Conservation (phyloP, 2,329 filamentous ascomycete species). For the Paracamarosporium sp. region DNA sequence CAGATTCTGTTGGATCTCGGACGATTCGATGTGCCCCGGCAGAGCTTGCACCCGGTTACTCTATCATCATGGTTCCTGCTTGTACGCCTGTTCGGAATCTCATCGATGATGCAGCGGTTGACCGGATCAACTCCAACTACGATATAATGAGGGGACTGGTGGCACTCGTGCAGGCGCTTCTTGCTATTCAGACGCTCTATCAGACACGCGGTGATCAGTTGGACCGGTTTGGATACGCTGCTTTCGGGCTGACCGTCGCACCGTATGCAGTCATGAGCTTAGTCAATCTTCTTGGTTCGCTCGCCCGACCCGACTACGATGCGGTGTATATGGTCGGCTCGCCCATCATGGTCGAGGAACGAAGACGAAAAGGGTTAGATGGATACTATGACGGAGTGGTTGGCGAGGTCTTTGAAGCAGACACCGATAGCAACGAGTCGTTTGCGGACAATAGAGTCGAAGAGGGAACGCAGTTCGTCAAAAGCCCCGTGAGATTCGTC, state of each 20-base stretch:
- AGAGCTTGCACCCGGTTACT: slow-evolving; percentile 4
- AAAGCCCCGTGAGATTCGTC: slow-evolving; percentile 5
- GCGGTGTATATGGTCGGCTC: slow-evolving; percentile 23
- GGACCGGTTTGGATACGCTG: slow-evolving; percentile 35
- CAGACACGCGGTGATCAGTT: slow-evolving; percentile 29
- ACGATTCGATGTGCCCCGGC: slow-evolving; percentile 3
- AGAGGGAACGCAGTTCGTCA: slow-evolving; percentile 1
- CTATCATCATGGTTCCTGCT: slow-evolving; percentile 7
- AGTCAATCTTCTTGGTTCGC: slow-evolving; percentile 32
- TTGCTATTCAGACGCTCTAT: slow-evolving; percentile 28
- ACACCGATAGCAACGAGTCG: slow-evolving; percentile 2
- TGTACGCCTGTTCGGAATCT: slow-evolving; percentile 9
- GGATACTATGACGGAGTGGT: slow-evolving; percentile 12
- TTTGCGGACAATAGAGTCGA: slow-evolving; percentile 4
- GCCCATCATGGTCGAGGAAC: slow-evolving; percentile 10
- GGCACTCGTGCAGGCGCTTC: slow-evolving; percentile 31
- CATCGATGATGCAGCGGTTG: slow-evolving; percentile 1
- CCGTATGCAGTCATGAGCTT: slow-evolving; percentile 43
- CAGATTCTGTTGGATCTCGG: slow-evolving; percentile 8
- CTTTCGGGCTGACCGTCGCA: slow-evolving; percentile 39
- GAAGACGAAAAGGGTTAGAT: slow-evolving; percentile 1
- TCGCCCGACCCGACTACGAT: slow-evolving; percentile 28
- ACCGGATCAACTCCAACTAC: slow-evolving; percentile 9
- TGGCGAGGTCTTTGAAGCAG: slow-evolving; percentile 7
- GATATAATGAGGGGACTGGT: slow-evolving; percentile 16